These are phyloP conservation scores for Trebouxia gelatinosa DNA, from an alignment of 163 green algal species.

Conservation along the genomic window DNA sequence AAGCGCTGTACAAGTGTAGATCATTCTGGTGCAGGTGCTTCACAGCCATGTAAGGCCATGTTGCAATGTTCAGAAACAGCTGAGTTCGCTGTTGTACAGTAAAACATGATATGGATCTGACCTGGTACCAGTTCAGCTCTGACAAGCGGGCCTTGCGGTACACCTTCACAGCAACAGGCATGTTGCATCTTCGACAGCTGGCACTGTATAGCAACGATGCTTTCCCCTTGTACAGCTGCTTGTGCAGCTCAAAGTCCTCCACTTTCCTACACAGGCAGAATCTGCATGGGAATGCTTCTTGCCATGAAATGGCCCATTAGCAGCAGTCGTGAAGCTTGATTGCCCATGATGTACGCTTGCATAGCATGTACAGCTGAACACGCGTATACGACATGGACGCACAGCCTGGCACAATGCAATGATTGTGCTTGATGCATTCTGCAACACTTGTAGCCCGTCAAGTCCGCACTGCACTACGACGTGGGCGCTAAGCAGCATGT, in stretches of 20 bases:
- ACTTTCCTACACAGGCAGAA: slow-evolving; percentile 50
- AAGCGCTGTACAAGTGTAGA: too few species aligned
- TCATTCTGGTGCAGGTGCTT: too few species aligned
- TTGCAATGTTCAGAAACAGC: too few species aligned
- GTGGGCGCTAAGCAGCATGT: neutral
- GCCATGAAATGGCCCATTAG: neutral
- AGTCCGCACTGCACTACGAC: neutral
- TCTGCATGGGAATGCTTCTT: neutral
- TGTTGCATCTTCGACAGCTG: slow-evolving; percentile 46
- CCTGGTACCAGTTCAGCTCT: slow-evolving; percentile 72
- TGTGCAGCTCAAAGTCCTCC: slow-evolving; percentile 69
- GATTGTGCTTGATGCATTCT: neutral
- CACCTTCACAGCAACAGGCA: slow-evolving; percentile 72
- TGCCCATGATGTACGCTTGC: too few species aligned
- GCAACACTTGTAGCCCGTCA: too few species aligned
- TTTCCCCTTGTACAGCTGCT: slow-evolving; percentile 81
- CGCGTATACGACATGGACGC: neutral
- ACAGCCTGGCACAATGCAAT: neutral
- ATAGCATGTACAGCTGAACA: neutral
- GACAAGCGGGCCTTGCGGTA: slow-evolving; percentile 81
- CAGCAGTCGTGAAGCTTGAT: neutral
- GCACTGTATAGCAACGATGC: slow-evolving; percentile 72
- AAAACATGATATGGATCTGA: slow-evolving; percentile 6
- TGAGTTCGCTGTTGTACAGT: too few species aligned
- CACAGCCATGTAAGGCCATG: too few species aligned